Percentiles rank a stretch among this genome's conserved stretches.
Evolutionary conservation across 306 rosid genomes (phyloP).

Genomic region (Cicer yamashitae): DNA sequence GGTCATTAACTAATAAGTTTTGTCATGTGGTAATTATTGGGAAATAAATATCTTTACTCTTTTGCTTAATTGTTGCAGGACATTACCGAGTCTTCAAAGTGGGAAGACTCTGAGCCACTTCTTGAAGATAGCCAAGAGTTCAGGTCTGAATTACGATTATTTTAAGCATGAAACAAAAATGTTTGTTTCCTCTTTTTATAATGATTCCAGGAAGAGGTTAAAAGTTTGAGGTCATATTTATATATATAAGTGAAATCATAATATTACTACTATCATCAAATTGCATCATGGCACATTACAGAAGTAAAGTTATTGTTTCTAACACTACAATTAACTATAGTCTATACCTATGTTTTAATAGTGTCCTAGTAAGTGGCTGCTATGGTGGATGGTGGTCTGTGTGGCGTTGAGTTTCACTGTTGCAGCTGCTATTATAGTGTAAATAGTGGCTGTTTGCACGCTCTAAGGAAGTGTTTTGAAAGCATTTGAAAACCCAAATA

Average conservation of each 20-base stretch:
- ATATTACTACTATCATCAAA: neutral
- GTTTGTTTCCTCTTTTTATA: constrained; percentile 13
- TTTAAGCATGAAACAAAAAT: constrained; percentile 36
- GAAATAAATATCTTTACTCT: constrained; percentile 28
- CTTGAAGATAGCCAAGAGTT: constrained; percentile 74
- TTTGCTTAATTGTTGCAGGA: constrained; percentile 63
- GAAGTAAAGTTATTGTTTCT: neutral
- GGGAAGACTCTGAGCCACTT: constrained; percentile 75
- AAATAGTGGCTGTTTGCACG: neutral
- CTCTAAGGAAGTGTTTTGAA: neutral
- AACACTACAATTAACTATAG: neutral
- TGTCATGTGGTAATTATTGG: constrained; percentile 39
- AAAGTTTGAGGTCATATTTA: neutral
- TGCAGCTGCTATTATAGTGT: neutral
- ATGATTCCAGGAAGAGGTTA: constrained; percentile 13
- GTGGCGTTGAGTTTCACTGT: no score
- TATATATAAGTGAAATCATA: neutral
- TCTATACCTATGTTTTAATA: neutral
- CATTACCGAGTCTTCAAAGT: constrained; percentile 65
- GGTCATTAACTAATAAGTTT: constrained; percentile 29
- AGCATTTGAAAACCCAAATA: neutral
- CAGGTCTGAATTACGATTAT: constrained; percentile 62
- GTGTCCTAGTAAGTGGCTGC: neutral
- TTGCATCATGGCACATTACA: neutral
- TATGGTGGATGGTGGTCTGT: no score